These are phyloP conservation scores for Aureobasidium lini DNA, from an alignment of 2,329 filamentous ascomycete species.

Conservation along the genomic window DNA sequence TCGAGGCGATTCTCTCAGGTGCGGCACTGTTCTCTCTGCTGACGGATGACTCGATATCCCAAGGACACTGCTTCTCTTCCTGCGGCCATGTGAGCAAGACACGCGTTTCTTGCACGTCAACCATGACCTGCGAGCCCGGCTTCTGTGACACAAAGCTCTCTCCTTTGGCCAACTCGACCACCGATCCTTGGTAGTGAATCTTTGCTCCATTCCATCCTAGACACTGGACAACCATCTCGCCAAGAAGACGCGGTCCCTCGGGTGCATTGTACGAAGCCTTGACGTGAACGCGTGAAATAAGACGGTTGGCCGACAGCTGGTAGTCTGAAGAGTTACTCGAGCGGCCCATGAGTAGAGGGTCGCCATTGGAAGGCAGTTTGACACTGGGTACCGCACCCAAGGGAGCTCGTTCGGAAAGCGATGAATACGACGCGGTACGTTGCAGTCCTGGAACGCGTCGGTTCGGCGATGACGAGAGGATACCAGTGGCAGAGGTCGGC, in stretches of 20 bases:
- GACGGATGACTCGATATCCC: conserved; percentile 1
- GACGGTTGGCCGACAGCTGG: conserved; percentile 83
- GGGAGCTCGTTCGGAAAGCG: conserved; percentile 70
- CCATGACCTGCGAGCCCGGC: conserved; percentile 80
- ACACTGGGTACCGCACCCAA: conserved; percentile 77
- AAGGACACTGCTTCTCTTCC: conserved; percentile 13
- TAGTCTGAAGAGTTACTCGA: conserved; percentile 95
- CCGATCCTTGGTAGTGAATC: conserved; percentile 81
- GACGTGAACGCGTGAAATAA: conserved; percentile 90
- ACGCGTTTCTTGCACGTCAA: conserved; percentile 88
- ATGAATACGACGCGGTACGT: conserved; percentile 49
- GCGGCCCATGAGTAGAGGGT: conserved; percentile 77
- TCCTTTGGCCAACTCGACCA: conserved; percentile 78
- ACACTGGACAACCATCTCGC: conserved; percentile 81
- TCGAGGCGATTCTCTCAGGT: conserved; percentile 43
- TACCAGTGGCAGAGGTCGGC: conserved; percentile 87
- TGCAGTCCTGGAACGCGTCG: conserved; percentile 43
- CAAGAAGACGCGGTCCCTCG: conserved; percentile 58
- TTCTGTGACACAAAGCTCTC: conserved; percentile 88
- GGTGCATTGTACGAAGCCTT: conserved; percentile 75
- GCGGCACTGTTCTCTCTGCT: conserved; percentile 3
- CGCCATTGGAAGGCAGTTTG: conserved; percentile 72
- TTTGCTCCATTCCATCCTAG: conserved; percentile 94
- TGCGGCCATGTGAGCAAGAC: conserved; percentile 85
- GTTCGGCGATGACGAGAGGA: conserved; percentile 80